Conservation (phyloP, 768 basidiomycete genomes). For the Leccinum uliginosum region DNA sequence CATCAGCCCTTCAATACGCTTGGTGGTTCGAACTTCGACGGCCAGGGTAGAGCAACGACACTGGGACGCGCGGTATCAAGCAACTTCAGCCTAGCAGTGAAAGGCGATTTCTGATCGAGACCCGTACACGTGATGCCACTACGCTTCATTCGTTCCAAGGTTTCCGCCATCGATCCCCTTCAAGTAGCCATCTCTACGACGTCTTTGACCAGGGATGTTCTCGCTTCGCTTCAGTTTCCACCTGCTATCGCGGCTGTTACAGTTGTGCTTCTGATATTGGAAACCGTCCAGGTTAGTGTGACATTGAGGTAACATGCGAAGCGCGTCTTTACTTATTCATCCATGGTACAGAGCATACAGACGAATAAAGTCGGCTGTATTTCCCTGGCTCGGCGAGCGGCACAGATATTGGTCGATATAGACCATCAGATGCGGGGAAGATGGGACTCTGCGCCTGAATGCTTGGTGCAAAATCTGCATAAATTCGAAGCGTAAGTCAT, state of each 20-base stretch:
- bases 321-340: neutral
- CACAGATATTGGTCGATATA: conserved; percentile 40
- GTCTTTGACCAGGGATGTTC: conserved; percentile 28
- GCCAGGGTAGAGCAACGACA: neutral
- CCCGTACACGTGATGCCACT: conserved; percentile 24
- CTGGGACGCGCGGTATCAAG: neutral
- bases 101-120: neutral
- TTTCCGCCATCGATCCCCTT: conserved; percentile 26
- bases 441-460: conserved; percentile 40
- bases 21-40: neutral
- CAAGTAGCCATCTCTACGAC: conserved; percentile 29
- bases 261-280: conserved; percentile 39
- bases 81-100: neutral
- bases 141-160: conserved; percentile 25
- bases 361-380: conserved; percentile 38
- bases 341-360: conserved; percentile 24
- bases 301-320: neutral
- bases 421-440: conserved; percentile 42
- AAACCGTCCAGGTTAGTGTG: conserved; percentile 40
- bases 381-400: conserved; percentile 37
- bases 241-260: conserved; percentile 40
- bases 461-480: conserved; percentile 36
- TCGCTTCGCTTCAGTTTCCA: conserved; percentile 37
- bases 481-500: conserved; percentile 38
- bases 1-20: neutral